Conservation (phyloP, 352 stramenopile genomes). For the Pythium phragmiticola region DNA sequence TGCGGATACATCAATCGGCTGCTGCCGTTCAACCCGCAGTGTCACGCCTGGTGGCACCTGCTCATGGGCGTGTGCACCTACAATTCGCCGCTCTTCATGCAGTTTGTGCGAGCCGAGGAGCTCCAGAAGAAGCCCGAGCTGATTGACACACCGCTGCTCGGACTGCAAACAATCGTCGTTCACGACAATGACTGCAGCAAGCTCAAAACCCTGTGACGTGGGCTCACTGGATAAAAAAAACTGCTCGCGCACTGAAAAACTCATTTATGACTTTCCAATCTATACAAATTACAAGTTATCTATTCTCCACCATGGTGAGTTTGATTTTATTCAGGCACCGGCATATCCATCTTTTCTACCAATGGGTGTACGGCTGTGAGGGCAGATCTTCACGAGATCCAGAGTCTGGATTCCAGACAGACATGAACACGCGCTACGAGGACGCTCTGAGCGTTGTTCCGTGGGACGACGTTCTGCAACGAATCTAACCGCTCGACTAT, state of each 20-base stretch:
- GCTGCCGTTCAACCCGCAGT: conserved; percentile 76
- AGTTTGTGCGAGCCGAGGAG: conserved; percentile 82
- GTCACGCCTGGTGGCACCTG: conserved; percentile 84
- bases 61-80: conserved; percentile 82
- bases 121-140: conserved; percentile 63
- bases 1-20: conserved; percentile 43
- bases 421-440: not conserved
- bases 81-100: conserved; percentile 81
- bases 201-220: not conserved
- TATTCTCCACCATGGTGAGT: too few relatives aligned
- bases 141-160: conserved; percentile 34
- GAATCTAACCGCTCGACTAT: not conserved
- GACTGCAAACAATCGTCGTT: conserved; percentile 70
- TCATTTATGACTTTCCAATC: too few relatives aligned
- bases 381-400: too few relatives aligned
- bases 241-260: too few relatives aligned
- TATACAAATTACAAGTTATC: too few relatives aligned
- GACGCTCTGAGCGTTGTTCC: not conserved
- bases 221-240: too few relatives aligned
- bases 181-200: conserved; percentile 19
- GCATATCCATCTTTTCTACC: too few relatives aligned
- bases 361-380: too few relatives aligned
- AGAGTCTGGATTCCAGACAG: too few relatives aligned
- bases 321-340: too few relatives aligned
- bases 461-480: not conserved